These are phyloP conservation scores for Nicotiana noctiflora DNA, from an alignment of 257 asterid genomes.

Conservation along the genomic window DNA sequence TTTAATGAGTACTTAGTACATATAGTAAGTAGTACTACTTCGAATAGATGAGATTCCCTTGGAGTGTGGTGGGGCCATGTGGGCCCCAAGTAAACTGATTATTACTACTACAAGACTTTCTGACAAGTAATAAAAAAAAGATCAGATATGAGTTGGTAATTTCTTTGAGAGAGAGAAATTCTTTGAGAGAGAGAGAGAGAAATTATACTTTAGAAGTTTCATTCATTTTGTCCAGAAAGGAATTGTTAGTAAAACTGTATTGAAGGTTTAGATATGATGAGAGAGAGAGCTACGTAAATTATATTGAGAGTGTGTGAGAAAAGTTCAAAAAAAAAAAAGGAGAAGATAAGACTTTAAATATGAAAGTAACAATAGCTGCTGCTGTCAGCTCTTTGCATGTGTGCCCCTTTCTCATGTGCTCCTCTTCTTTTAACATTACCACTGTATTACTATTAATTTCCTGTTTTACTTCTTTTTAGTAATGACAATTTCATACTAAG, in stretches of 20 bases:
- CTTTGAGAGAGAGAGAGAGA: too few relatives aligned
- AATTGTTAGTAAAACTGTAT: background rate
- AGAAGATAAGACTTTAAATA: slow-evolving; percentile 1
- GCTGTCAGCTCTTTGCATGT: background rate
- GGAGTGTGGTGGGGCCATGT: background rate
- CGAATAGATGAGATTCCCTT: background rate
- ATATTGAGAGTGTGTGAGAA: background rate
- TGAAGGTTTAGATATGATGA: background rate
- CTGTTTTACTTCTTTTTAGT: too few relatives aligned
- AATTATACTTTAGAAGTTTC: background rate
- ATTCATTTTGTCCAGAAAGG: background rate
- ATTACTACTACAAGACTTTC: background rate
- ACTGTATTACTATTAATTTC: background rate
- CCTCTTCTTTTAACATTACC: background rate
- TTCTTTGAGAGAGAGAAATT: too few relatives aligned
- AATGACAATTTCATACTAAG: too few relatives aligned
- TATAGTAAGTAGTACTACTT: background rate
- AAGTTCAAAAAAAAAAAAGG: background rate
- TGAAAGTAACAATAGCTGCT: background rate
- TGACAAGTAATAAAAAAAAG: background rate
- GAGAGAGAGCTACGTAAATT: background rate
- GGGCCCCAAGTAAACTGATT: background rate
- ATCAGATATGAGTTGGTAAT: too few relatives aligned
- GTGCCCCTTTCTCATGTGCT: background rate
- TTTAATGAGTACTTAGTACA: too few relatives aligned